phyloP scores from a whole-genome alignment of 768 basidiomycete genomes.

The Suillus brevipes region DNA sequence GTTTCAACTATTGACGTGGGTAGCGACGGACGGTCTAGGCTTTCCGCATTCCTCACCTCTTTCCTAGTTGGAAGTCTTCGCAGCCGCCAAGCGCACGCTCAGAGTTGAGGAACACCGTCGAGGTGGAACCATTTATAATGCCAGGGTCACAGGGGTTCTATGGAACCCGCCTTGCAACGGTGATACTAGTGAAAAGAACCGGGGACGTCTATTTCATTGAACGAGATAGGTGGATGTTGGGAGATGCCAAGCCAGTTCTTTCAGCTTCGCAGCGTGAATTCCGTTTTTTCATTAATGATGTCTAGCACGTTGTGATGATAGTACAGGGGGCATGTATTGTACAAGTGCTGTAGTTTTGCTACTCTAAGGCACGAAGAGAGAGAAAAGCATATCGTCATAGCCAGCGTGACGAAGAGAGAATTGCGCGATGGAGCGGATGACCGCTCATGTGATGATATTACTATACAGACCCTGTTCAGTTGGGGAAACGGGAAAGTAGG shows the following conservation, averaged over 20 bases:
- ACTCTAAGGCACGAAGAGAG: conserved; percentile 30
- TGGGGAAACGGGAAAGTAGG: conserved; percentile 63
- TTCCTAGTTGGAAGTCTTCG: conserved; percentile 46
- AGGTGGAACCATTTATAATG: conserved; percentile 53
- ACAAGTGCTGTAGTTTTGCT: conserved; percentile 27
- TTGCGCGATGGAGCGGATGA: conserved; percentile 14
- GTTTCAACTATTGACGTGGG: conserved; percentile 67
- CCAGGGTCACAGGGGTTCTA: conserved; percentile 36
- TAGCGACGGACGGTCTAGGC: too few species aligned
- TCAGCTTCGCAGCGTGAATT: conserved; percentile 51
- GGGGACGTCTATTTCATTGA: conserved; percentile 70
- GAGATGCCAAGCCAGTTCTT: conserved; percentile 39
- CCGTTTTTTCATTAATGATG: conserved; percentile 39
- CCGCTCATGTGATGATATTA: conserved; percentile 53
- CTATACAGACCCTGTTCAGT: conserved; percentile 59
- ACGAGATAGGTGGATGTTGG: conserved; percentile 63
- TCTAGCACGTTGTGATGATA: conserved; percentile 24
- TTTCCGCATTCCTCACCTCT: too few species aligned
- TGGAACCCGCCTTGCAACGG: conserved; percentile 73
- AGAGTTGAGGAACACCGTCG: conserved; percentile 62
- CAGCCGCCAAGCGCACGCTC: conserved; percentile 48
- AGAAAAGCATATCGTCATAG: too few species aligned
- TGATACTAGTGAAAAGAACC: conserved; percentile 61
- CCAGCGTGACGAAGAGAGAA: conserved; percentile 31
- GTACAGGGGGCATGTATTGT: conserved; percentile 37